A percentile compares a stretch with the other conserved stretches of the same genome.
These are phyloP conservation scores for Venturia asperata DNA, from an alignment of 2,329 filamentous ascomycete genomes.

Conservation along the genomic window DNA sequence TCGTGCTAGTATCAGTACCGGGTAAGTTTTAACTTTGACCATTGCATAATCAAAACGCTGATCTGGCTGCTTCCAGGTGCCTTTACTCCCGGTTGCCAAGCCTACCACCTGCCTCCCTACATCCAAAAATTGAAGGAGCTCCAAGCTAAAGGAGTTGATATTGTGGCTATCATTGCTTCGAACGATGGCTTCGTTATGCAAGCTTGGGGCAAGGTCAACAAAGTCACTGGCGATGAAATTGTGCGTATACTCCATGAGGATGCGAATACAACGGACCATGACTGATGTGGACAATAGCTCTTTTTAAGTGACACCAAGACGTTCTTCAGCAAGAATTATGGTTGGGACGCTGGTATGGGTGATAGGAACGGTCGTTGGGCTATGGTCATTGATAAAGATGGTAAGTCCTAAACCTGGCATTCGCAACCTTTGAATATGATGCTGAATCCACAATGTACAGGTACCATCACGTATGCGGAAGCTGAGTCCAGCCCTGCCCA, in stretches of 20 bases:
- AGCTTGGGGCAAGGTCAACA: conserved; percentile 85
- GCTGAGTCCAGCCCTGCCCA: conserved; percentile 30
- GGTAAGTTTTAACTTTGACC: conserved; percentile 36
- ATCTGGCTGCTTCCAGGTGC: conserved; percentile 45
- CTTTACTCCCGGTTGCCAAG: conserved; percentile 83
- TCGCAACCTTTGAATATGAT: not conserved
- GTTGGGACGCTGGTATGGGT: conserved; percentile 63
- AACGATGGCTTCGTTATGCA: conserved; percentile 87
- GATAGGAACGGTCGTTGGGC: conserved; percentile 74
- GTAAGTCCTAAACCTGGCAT: not conserved
- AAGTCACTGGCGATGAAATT: conserved; percentile 63
- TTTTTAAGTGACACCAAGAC: conserved; percentile 69
- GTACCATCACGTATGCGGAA: conserved; percentile 75
- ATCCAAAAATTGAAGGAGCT: conserved; percentile 63
- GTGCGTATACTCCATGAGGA: conserved; percentile 35
- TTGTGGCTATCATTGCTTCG: conserved; percentile 71
- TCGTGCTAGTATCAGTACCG: conserved; percentile 61
- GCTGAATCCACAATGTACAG: not conserved
- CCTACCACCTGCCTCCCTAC: conserved; percentile 73
- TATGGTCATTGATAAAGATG: conserved; percentile 68
- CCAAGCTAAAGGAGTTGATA: conserved; percentile 73
- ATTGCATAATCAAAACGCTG: not conserved
- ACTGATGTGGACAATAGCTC: conserved; percentile 40
- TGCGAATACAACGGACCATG: not conserved
- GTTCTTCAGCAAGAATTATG: conserved; percentile 69